Conservation (phyloP, 148 eudicot genomes). For the Camellia lanceoleosa region DNA sequence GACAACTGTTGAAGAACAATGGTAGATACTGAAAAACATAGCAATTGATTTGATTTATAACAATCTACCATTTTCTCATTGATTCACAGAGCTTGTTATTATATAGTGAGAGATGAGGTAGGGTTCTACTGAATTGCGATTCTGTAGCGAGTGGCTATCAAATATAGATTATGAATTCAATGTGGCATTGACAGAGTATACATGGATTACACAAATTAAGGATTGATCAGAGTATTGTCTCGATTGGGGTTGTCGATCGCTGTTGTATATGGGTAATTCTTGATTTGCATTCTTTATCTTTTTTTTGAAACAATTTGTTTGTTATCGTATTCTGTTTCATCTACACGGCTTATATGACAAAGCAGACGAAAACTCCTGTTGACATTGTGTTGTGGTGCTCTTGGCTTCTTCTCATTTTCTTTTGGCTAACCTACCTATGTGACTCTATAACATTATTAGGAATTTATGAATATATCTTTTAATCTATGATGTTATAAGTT, state of each 20-base stretch:
- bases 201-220: neutral
- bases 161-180: neutral
- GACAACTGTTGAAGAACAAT: slow-evolving; percentile 37
- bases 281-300: slow-evolving; percentile 10
- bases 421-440: neutral
- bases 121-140: neutral
- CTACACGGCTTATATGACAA: neutral
- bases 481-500: neutral
- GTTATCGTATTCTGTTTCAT: neutral
- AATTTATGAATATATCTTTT: neutral
- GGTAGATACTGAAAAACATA: slow-evolving; percentile 18
- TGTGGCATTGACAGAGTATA: slow-evolving; percentile 1
- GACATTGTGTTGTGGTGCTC: neutral
- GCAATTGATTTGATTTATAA: neutral
- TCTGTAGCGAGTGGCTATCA: neutral
- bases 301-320: neutral
- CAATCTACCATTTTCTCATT: neutral
- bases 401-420: neutral
- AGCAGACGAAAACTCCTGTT: slow-evolving; percentile 1
- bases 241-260: neutral
- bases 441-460: neutral
- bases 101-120: neutral
- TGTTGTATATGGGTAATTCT: slow-evolving; percentile 23
- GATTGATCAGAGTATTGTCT: neutral
- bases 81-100: neutral